A percentile compares a stretch with the other conserved stretches of the same genome.
Conservation (phyloP, 495 filamentous ascomycete species). For the Polyplosphaeria fusca region DNA sequence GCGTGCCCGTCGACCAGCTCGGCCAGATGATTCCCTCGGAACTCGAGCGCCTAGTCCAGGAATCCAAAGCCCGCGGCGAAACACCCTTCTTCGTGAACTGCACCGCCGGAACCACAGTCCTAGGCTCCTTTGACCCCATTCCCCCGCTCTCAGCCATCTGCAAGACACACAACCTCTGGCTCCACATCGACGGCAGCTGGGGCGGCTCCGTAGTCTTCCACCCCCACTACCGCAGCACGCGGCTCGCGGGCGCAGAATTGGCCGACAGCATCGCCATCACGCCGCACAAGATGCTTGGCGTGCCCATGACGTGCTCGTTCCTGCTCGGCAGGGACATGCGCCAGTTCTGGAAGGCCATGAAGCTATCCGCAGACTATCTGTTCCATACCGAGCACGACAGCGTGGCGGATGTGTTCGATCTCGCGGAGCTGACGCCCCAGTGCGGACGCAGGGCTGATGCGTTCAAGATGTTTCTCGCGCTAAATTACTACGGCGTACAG, state of each 20-base stretch:
- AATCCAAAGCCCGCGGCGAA: slow-evolving; percentile 58
- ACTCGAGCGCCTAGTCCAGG: slow-evolving; percentile 58
- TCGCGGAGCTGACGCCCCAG: slow-evolving; percentile 91
- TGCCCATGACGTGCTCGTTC: slow-evolving; percentile 87
- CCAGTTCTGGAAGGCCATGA: slow-evolving; percentile 77
- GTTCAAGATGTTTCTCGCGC: slow-evolving; percentile 80
- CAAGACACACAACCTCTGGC: slow-evolving; percentile 69
- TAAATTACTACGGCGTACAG: slow-evolving; percentile 78
- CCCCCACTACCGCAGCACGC: slow-evolving; percentile 57
- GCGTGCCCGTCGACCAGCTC: slow-evolving; percentile 66
- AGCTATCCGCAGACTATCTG: slow-evolving; percentile 80
- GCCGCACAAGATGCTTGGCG: slow-evolving; percentile 95
- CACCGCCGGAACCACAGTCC: slow-evolving; percentile 89
- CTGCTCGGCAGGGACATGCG: slow-evolving; percentile 72
- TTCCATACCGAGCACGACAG: slow-evolving; percentile 61
- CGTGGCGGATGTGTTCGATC: slow-evolving; percentile 68
- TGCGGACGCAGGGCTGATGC: slow-evolving; percentile 83
- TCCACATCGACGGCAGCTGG: slow-evolving; percentile 90
- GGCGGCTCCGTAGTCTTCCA: slow-evolving; percentile 84
- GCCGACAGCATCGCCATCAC: slow-evolving; percentile 82
- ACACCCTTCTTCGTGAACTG: slow-evolving; percentile 95
- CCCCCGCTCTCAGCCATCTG: slow-evolving; percentile 68
- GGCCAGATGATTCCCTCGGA: slow-evolving; percentile 69
- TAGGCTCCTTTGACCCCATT: slow-evolving; percentile 87
- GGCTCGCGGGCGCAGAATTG: slow-evolving; percentile 57